These are phyloP conservation scores for Lasiodiplodia hormozganensis DNA, from an alignment of 2,329 filamentous ascomycete species.

Conservation along the genomic window DNA sequence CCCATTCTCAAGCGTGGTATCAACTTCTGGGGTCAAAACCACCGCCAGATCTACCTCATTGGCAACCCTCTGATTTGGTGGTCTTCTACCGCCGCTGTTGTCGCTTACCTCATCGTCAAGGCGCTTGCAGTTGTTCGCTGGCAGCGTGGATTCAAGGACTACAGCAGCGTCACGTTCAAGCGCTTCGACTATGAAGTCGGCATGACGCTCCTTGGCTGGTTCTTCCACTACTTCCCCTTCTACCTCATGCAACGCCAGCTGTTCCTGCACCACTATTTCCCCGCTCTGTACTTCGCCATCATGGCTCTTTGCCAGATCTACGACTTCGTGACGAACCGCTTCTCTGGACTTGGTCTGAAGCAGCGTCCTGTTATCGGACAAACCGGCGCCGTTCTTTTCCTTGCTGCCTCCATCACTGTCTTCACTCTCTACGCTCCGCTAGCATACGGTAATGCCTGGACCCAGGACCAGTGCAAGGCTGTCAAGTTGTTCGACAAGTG, in stretches of 20 bases:
- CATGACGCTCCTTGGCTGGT: conserved; percentile 89
- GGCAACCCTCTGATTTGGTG: conserved; percentile 97
- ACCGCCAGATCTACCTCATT: conserved; percentile 95
- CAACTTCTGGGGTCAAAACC: conserved; percentile 97
- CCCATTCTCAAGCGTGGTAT: conserved; percentile 91
- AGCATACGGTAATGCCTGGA: conserved; percentile 94
- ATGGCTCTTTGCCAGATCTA: conserved; percentile 87
- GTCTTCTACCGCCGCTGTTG: conserved; percentile 79
- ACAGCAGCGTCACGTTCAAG: conserved; percentile 82
- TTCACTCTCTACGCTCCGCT: conserved; percentile 89
- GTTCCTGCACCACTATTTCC: conserved; percentile 98
- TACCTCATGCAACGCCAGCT: conserved; percentile 97
- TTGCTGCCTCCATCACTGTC: conserved; percentile 74
- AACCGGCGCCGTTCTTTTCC: conserved; percentile 73
- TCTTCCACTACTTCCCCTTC: conserved; percentile 98
- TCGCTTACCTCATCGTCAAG: conserved; percentile 83
- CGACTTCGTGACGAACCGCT: conserved; percentile 81
- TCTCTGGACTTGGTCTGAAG: conserved; percentile 71
- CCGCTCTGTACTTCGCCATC: conserved; percentile 93
- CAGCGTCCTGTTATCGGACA: conserved; percentile 77
- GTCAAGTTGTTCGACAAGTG: conserved; percentile 88
- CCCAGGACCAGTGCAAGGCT: conserved; percentile 81
- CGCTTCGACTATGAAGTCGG: conserved; percentile 98
- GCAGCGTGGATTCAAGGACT: conserved; percentile 93
- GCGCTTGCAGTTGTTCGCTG: conserved; percentile 85